phyloP scores from a whole-genome alignment of 1,284 basidiomycete species.

The Cutaneotrichosporon curvatum region DNA sequence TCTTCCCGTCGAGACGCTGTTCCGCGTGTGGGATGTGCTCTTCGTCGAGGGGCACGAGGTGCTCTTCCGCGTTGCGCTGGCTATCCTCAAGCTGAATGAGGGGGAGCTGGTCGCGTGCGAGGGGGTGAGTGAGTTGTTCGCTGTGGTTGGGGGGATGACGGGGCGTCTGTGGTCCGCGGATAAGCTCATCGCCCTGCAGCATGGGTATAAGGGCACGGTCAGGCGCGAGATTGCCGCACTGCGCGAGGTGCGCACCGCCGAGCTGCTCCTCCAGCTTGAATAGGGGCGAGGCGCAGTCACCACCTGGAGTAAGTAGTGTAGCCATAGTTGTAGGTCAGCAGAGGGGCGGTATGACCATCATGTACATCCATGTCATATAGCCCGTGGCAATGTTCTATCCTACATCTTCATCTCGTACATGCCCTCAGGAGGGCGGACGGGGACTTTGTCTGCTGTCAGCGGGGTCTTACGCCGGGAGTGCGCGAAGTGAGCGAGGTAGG shows the following conservation, averaged over 20 bases:
- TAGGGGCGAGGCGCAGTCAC: too few species aligned
- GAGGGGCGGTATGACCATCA: too few species aligned
- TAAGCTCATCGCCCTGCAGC: conserved; percentile 61
- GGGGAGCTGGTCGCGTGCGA: conserved; percentile 71
- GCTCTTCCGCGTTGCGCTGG: conserved; percentile 81
- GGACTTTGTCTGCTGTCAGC: conserved; percentile 27
- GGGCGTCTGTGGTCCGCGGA: conserved; percentile 88
- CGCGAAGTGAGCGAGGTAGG: too few species aligned
- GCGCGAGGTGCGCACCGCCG: too few species aligned
- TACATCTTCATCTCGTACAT: conserved; percentile 52
- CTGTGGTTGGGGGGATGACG: conserved; percentile 75
- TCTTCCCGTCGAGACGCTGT: conserved; percentile 86
- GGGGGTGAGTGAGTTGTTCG: conserved; percentile 78
- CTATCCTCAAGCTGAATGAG: conserved; percentile 76
- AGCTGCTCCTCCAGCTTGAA: too few species aligned
- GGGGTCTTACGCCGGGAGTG: too few species aligned
- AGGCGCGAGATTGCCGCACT: conserved; percentile 49
- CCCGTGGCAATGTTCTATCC: too few species aligned
- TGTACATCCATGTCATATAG: too few species aligned
- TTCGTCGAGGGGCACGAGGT: conserved; percentile 88
- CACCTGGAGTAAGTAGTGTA: too few species aligned
- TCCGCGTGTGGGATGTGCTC: conserved; percentile 91
- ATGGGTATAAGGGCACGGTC: conserved; percentile 33
- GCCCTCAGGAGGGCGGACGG: conserved; percentile 70
- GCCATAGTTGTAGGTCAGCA: too few species aligned